A percentile compares a stretch with the other conserved stretches of the same genome.
These are phyloP conservation scores for Pisolithus albus DNA, from an alignment of 768 basidiomycete species.

Conservation along the genomic window DNA sequence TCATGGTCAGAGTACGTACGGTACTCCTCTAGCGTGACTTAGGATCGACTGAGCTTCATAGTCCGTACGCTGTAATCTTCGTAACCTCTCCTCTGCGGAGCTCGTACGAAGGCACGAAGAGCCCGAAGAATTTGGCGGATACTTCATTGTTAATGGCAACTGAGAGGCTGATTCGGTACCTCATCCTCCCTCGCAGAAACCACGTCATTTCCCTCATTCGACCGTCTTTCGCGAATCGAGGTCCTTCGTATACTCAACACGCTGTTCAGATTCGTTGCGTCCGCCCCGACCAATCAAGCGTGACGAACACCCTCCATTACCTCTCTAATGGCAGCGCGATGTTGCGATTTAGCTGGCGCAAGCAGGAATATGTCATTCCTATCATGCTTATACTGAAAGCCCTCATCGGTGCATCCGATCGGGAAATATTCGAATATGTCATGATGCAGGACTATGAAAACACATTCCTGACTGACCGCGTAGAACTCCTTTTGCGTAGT, in stretches of 20 bases:
- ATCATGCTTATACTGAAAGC: slow-evolving; percentile 96
- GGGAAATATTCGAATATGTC: slow-evolving; percentile 93
- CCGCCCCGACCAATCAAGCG: slow-evolving; percentile 85
- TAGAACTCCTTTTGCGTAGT: slow-evolving; percentile 87
- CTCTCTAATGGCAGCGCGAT: slow-evolving; percentile 95
- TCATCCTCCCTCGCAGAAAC: slow-evolving; percentile 92
- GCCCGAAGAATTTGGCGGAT: slow-evolving; percentile 96
- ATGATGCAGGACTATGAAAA: slow-evolving; percentile 97
- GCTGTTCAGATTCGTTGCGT: slow-evolving; percentile 96
- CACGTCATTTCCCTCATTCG: slow-evolving; percentile 92
- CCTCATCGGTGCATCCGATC: slow-evolving; percentile 83
- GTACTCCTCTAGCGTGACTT: not conserved
- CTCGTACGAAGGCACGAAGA: slow-evolving; percentile 91
- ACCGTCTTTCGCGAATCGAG: slow-evolving; percentile 86
- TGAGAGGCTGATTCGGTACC: slow-evolving; percentile 97
- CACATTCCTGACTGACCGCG: slow-evolving; percentile 95
- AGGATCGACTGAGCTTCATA: slow-evolving; percentile 24
- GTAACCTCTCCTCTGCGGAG: slow-evolving; percentile 73
- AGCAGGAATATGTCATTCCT: slow-evolving; percentile 97
- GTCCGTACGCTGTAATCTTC: slow-evolving; percentile 92
- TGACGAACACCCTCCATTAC: slow-evolving; percentile 97
- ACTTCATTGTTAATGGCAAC: slow-evolving; percentile 98
- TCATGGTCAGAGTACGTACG: slow-evolving; percentile 88
- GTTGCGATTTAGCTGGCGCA: slow-evolving; percentile 92
- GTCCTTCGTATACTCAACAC: slow-evolving; percentile 89